Evolutionary conservation across 1,284 basidiomycete species (phyloP), one percentile per base, ranked within the genome.

Genomic region (Trichosporon inkin): DNA sequence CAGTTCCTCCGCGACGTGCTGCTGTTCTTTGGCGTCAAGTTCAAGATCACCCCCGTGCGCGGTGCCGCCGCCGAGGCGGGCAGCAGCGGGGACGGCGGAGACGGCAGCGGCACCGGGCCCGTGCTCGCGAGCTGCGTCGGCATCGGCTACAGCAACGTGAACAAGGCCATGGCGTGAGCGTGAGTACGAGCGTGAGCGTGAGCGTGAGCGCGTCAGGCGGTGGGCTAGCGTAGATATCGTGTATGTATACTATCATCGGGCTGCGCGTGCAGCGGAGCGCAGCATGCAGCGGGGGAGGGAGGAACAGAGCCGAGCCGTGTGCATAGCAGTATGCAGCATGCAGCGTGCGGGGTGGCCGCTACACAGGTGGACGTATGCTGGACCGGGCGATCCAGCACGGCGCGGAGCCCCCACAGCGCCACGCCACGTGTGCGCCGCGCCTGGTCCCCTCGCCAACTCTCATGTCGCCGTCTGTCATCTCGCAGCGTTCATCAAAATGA

Each of bases 1-100:
- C 91, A 96, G 80, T 92, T 95, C 72, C 79, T 99, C 41, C 83
- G 90, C 36, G 95, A 99, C 69, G 78, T 93, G 52, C 84, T 85
- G 64, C 80, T 84, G 11, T 89, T 90, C 70, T 92, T 97, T 65
- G 92, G 92, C 14, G 79, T 81, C 22, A 79, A 79, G 47, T 84
- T 84, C 77, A 82, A 83, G 69, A 76, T 84, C 57, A 68, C 79
- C 57, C 67, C 76, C 1, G 58, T 61, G 10, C 55, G 49, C 8
- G 20, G n/a, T 38, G 64, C 58, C 35, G 63, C 64, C 8, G 64
- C 41, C 13, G 58, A 58, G n/a, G 56, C 40, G 53, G 32, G 51
- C 58, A 44, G 57, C 58, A 47, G 39, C 19, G 38, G 47, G 37
- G 40, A 14, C 19, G 32, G 6, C 16, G 32, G n/a, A 16, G 53